phyloP scores from a whole-genome alignment of 257 asterid species.

The Sherardia arvensis region DNA sequence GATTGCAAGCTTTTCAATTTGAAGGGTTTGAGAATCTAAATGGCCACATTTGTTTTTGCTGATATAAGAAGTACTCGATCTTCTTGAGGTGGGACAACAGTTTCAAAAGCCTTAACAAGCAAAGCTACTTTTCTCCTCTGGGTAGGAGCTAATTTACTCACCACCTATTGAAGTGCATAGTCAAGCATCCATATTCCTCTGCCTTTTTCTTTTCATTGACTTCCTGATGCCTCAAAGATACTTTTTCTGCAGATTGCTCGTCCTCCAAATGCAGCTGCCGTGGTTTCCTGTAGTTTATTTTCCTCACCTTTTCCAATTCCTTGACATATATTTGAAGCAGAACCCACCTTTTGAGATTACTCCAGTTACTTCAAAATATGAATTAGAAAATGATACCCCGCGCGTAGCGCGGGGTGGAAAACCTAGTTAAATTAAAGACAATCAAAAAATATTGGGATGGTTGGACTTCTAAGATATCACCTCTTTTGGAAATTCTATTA shows the following conservation, averaged over 20 bases:
- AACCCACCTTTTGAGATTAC: conserved; percentile 90
- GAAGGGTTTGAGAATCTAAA: not conserved
- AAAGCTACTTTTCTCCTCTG: conserved; percentile 75
- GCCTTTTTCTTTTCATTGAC: conserved; percentile 53
- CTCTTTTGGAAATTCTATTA: no score
- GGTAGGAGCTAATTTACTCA: conserved; percentile 81
- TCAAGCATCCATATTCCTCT: conserved; percentile 99
- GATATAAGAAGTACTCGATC: conserved; percentile 26
- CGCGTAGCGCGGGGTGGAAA: no score
- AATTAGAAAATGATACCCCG: no score
- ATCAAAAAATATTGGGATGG: no score
- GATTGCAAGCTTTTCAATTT: not conserved
- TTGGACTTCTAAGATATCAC: no score
- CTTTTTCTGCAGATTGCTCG: conserved; percentile 55
- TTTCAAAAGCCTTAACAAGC: conserved; percentile 93
- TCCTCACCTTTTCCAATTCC: conserved; percentile 72
- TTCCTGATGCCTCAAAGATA: conserved; percentile 48
- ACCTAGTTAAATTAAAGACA: no score
- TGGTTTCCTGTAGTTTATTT: conserved; percentile 50
- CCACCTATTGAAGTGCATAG: conserved; percentile 86
- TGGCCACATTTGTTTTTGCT: conserved; percentile 13
- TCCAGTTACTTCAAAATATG: conserved; percentile 88
- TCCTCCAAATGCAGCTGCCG: conserved; percentile 35
- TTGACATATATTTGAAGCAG: conserved; percentile 76
- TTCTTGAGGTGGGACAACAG: conserved; percentile 62